Base-by-base conservation (phyloP, 805 yeast genomes). In the Ogataea ganodermae region DNA sequence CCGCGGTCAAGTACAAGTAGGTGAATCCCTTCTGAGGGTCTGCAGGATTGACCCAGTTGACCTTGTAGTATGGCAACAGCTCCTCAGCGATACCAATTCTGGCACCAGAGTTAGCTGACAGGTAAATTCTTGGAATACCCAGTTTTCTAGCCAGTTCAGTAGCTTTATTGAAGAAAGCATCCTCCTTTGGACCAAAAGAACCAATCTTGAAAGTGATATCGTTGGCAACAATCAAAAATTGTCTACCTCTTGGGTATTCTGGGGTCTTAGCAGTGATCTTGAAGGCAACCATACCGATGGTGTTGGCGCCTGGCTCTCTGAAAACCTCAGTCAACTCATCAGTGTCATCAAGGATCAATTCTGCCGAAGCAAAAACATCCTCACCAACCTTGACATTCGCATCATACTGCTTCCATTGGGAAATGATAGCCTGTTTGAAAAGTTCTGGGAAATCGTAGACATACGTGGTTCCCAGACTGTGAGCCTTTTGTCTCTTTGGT, bases 71-170 rank as follows among this genome's bases (percentile, higher is more conserved):
- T 50, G 97, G 94, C 46, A 94, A 78, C 53, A 94, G 77, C 70
- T 94, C 99, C 59, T 94, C 98, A 22, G 99, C 99, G 67, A 94
- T 81, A 65, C 99, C 99, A 55, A 94, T 88, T 76, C 99, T 84
- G 39, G 99, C 99, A 77, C 99, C 99, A 51, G 98, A 91, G 79
- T 94, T 94, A 23, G 99, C 99, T 59, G 97, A 89, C 59, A 94
- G 76, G 72, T 94, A 94, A 48, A 94, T 80, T 73, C 99, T 80
- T 64, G 99, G 99, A 59, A 94, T 83, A 51, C 99, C 99, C 56
- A 84, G 78, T 64, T 80, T 76, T 73, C 96, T 81, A 27, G 98
- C 97, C 58, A 84, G 79, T 63, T 90, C 95, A 28, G 99, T 94
- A 55, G 91, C 96, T 66, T 85, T 83, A 75, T 88, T 81, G 79